Evolutionary conservation across 768 basidiomycete species (phyloP), one percentile per base, ranked within the genome.

Genomic region (Trametes cingulata): DNA sequence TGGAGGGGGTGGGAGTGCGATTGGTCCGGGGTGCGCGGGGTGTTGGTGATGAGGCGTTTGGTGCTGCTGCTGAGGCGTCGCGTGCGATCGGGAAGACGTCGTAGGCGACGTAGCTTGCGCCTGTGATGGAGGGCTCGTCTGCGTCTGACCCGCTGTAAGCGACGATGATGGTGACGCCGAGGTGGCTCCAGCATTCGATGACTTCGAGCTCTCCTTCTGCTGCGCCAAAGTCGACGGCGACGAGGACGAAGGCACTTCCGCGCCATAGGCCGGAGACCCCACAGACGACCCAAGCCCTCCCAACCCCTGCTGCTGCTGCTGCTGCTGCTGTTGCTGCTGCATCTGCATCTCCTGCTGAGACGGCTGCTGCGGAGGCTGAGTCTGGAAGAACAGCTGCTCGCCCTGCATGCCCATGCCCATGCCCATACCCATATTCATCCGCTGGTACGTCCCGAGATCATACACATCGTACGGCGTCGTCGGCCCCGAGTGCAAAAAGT

Each of bases 11-110:
- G 85, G 91, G 29, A 87, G 80, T 2, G 84, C 72, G 51, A 91
- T 91, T 2, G 83, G 85, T 0, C 88, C 88, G 1, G 90, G 90
- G 63, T 87, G 88, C 46, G 85, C 68, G 52, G 52, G 69, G 55
- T 48, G 62, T 14, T 60, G 62, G 43, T 62, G 40, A 15, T 53
- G 57, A 6, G 33, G n/a, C n/a, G n/a, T n/a, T n/a, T n/a, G n/a
- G n/a, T n/a, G n/a, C n/a, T n/a, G 51, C 56, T 62, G 61, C 36
- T 58, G 51, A 7, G 64, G 61, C 15, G 65, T 62, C 9, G 61
- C 33, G 56, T 66, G 61, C 15, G 62, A 54, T 15, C 56, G 49
- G n/a, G 61, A 58, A 27, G 53, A 56, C 47, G 56, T 48, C 57
- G 62, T 45, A 54, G 55, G n/a, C 47, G 58, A 37, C 39, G 52